Conservation (phyloP, 192 early-diverging fungal species). For the Entomortierella lignicola region DNA sequence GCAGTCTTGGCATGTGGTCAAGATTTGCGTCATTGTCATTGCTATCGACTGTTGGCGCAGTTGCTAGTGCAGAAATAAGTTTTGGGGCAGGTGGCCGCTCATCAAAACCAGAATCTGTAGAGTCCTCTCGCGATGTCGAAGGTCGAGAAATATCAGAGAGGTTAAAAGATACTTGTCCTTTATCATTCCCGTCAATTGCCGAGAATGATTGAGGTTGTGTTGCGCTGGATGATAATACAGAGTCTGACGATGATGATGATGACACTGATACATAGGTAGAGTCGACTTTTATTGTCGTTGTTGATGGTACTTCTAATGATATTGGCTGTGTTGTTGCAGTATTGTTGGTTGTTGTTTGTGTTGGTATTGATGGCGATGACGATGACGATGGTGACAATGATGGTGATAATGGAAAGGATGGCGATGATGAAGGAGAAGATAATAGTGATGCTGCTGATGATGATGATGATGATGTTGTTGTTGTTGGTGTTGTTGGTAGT, state of each 20-base stretch:
- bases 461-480: not conserved
- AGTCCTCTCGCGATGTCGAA: slow-evolving; percentile 18
- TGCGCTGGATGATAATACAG: not conserved
- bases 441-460: no score
- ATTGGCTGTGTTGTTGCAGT: not conserved
- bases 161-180: not conserved
- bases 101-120: slow-evolving; percentile 42
- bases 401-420: no score
- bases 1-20: not conserved
- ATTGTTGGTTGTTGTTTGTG: not conserved
- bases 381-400: not conserved
- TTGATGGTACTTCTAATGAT: not conserved
- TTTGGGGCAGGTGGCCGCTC: slow-evolving; percentile 7
- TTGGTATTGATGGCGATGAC: not conserved
- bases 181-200: not conserved
- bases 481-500: not conserved
- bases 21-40: not conserved
- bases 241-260: not conserved
- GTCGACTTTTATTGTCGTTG: not conserved
- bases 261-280: not conserved
- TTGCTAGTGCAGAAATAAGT: not conserved
- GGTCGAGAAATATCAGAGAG: not conserved
- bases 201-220: not conserved
- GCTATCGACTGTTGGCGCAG: not conserved
- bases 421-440: no score